Base-by-base conservation (phyloP, 768 basidiomycete species). In the Leucocoprinus birnbaumii region DNA sequence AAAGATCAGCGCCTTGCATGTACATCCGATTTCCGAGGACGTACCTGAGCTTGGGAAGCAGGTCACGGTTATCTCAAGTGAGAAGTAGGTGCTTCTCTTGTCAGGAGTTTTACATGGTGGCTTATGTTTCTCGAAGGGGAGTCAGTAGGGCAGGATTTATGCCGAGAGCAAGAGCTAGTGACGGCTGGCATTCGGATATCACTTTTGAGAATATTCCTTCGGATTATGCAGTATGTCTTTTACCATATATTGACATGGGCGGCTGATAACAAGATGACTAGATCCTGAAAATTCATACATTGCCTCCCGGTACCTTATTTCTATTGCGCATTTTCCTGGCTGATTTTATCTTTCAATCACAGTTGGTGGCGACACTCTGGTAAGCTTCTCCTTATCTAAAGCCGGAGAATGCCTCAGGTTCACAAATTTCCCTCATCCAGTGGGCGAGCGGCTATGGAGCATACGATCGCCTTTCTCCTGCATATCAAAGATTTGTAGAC, bases 391-490 rank as follows among this genome's bases (percentile, higher is more conserved):
- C 5, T 31, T 31, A 31, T 31, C 31, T 5, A 11, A 5, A 5
- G 31, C 11, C 31, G 31, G 5, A 11, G 31, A 5, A 31, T 31
- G 5, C 11, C 11, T 11, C 31, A 31, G 25, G 4, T n/a, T 6
- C 26, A 24, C 16, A 7, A 9, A 37, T 43, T 14, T 18, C 41
- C 21, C 21, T 48, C 34, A 8, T 21, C 27, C 10, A 46, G 45
- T 46, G 45, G 7, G 21, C 18, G 21, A 76, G 77, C 56, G 80
- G 73, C 2, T 86, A 85, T 59, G 83, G 83, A 61, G 84, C 82
- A 5, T 87, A 86, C 66, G 82, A 84, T 65, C 71, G 80, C 16
- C 76, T 87, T 21, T 84, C 83, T 1, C 81, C 82, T 5, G 71
- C 76, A 4, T 75, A 74, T 56, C 68, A 74, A 47, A 71, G 68